Percentiles rank a stretch among this genome's conserved stretches.
phyloP scores from a whole-genome alignment of 129 eudicot genomes.

The Saposhnikovia divaricata region DNA sequence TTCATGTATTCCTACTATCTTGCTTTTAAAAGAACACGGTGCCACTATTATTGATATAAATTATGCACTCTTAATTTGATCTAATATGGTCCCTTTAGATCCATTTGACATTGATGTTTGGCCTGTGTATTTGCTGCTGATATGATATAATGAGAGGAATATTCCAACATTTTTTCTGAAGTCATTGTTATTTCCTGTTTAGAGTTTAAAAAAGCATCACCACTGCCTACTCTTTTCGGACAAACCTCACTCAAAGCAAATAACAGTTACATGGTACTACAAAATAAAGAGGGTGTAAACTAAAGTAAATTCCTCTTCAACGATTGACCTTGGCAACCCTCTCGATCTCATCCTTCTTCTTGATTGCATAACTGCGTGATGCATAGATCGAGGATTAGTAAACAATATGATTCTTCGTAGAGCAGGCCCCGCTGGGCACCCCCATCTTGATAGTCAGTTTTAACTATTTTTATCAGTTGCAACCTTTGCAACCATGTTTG shows the following conservation, averaged over 20 bases:
- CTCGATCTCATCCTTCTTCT: conserved; percentile 80
- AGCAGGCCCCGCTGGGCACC: too few species aligned
- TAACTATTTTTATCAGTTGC: too few species aligned
- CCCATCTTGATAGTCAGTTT: too few species aligned
- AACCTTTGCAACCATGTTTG: too few species aligned
- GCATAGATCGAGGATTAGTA: not conserved
- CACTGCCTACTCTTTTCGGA: conserved; percentile 2
- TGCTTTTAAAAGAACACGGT: not conserved
- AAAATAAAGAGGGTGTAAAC: not conserved
- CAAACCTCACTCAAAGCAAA: not conserved
- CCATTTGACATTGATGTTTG: not conserved
- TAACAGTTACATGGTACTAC: not conserved
- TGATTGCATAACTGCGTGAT: conserved; percentile 58
- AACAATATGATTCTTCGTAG: not conserved
- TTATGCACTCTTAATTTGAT: not conserved
- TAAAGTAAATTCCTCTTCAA: conserved; percentile 21
- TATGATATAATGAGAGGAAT: conserved; percentile 2
- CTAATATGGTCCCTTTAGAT: not conserved
- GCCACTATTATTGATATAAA: not conserved
- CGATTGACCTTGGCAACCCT: conserved; percentile 82
- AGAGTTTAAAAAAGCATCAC: not conserved
- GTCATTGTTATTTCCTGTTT: not conserved
- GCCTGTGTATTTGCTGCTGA: not conserved
- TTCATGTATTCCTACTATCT: not conserved
- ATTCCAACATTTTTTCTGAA: not conserved